A percentile compares a stretch with the other conserved stretches of the same genome.
Evolutionary conservation across 805 yeast species (phyloP).

Genomic region (Scheffersomyces amazonensis): DNA sequence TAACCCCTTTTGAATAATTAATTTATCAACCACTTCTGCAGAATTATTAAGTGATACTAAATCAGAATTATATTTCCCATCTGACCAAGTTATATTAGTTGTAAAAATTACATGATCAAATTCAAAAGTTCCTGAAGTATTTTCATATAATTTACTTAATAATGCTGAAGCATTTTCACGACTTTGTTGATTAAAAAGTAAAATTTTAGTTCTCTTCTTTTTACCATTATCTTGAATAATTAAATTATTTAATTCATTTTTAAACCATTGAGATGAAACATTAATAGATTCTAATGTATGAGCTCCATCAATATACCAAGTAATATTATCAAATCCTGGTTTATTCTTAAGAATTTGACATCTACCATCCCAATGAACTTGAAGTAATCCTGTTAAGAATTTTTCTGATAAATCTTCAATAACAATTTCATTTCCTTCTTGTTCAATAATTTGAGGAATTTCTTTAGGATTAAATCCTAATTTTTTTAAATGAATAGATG

Average conservation of each 20-base stretch:
- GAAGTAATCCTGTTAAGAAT: slow-evolving; percentile 57
- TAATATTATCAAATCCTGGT: slow-evolving; percentile 38
- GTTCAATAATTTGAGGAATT: slow-evolving; percentile 16
- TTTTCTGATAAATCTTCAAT: slow-evolving; percentile 41
- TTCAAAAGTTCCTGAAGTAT: slow-evolving; percentile 30
- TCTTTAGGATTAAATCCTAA: slow-evolving; percentile 38
- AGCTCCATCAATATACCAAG: slow-evolving; percentile 95
- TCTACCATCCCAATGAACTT: slow-evolving; percentile 91
- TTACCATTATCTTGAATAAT: slow-evolving; percentile 11
- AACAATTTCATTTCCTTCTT: slow-evolving; percentile 10
- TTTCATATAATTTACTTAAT: slow-evolving; percentile 49
- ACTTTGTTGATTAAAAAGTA: slow-evolving; percentile 92
- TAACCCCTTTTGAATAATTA: slow-evolving; percentile 75
- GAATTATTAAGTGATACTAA: slow-evolving; percentile 84
- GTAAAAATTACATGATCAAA: slow-evolving; percentile 83
- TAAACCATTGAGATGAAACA: slow-evolving; percentile 84
- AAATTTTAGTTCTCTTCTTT: slow-evolving; percentile 41
- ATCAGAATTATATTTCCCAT: slow-evolving; percentile 77
- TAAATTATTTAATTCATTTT: slow-evolving; percentile 10
- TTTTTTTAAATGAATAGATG: slow-evolving; percentile 54
- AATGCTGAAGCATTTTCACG: slow-evolving; percentile 72
- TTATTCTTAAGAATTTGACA: slow-evolving; percentile 67
- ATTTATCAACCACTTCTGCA: slow-evolving; percentile 70
- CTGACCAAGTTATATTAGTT: slow-evolving; percentile 88
- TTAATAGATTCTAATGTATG: slow-evolving; percentile 86